phyloP scores from a whole-genome alignment of 768 basidiomycete species.

The Hebeloma cylindrosporum region DNA sequence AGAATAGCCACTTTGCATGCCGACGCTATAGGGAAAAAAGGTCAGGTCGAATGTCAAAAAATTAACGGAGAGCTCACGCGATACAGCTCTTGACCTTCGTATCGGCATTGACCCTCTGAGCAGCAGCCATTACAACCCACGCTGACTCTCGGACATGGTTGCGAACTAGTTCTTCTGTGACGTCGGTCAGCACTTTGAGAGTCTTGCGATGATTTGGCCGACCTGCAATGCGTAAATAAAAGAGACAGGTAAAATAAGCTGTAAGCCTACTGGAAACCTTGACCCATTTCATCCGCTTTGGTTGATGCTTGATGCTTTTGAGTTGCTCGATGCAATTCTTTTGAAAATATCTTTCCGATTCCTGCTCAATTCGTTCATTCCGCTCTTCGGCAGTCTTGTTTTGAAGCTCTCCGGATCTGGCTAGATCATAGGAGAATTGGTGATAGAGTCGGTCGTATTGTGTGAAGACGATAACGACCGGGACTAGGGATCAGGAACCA shows the following conservation, averaged over 20 bases:
- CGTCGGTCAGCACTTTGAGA: not conserved
- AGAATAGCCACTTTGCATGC: not conserved
- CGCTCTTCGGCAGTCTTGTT: not conserved
- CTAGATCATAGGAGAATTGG: no score
- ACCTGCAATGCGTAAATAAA: not conserved
- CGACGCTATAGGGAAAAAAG: not conserved
- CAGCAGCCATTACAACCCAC: not conserved
- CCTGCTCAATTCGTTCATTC: not conserved
- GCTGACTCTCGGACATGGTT: not conserved
- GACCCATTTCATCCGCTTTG: no score
- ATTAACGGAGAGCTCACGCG: not conserved
- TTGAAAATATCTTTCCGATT: no score
- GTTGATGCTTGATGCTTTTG: no score
- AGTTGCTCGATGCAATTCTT: no score
- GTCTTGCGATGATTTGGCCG: no score
- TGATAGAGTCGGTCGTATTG: not conserved
- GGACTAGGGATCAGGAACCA: not conserved
- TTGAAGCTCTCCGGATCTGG: not conserved
- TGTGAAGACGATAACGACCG: constrained; percentile 1
- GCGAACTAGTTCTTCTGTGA: not conserved
- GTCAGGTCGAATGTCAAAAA: not conserved
- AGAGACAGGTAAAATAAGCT: no score
- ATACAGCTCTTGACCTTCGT: not conserved
- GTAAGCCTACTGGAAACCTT: no score
- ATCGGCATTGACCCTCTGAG: not conserved